Evolutionary conservation across 2,329 filamentous ascomycete species (phyloP).

Genomic region (Aaosphaeria arxii): DNA sequence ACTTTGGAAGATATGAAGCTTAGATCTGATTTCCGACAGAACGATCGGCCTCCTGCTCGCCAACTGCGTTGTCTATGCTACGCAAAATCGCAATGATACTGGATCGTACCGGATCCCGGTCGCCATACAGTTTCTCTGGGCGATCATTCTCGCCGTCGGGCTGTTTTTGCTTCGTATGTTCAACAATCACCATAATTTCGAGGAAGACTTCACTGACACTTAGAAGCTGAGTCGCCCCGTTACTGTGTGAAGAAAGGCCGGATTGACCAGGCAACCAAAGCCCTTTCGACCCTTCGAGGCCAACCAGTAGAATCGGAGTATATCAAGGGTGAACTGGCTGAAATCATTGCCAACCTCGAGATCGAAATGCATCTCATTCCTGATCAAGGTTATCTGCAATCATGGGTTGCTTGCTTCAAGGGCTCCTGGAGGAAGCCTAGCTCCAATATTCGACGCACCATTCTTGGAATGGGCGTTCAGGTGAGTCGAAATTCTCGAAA

Average conservation of each 20-base stretch:
- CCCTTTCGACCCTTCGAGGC: constrained; percentile 68
- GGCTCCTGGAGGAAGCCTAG: constrained; percentile 52
- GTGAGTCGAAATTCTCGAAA: constrained; percentile 28
- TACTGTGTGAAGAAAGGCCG: constrained; percentile 79
- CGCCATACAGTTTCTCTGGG: constrained; percentile 76
- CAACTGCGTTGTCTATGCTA: constrained; percentile 70
- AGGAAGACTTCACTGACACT: constrained; percentile 55
- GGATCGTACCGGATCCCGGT: constrained; percentile 75
- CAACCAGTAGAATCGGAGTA: constrained; percentile 70
- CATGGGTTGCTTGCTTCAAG: constrained; percentile 66
- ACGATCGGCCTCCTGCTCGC: constrained; percentile 76
- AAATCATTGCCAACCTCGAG: constrained; percentile 90
- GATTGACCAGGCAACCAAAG: constrained; percentile 60
- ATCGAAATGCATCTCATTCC: constrained; percentile 50
- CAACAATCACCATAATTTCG: constrained; percentile 28
- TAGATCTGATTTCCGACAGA: constrained; percentile 44
- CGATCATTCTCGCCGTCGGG: constrained; percentile 68
- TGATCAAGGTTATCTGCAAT: constrained; percentile 41
- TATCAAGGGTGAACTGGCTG: constrained; percentile 74
- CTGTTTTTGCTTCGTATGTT: constrained; percentile 62
- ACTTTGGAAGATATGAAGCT: no score
- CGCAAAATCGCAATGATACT: constrained; percentile 59
- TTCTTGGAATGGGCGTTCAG: constrained; percentile 48
- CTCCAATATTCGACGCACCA: constrained; percentile 49
- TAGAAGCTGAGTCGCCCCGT: constrained; percentile 69